These are phyloP conservation scores for Quercus robur DNA, from an alignment of 306 rosid genomes.

Conservation along the genomic window DNA sequence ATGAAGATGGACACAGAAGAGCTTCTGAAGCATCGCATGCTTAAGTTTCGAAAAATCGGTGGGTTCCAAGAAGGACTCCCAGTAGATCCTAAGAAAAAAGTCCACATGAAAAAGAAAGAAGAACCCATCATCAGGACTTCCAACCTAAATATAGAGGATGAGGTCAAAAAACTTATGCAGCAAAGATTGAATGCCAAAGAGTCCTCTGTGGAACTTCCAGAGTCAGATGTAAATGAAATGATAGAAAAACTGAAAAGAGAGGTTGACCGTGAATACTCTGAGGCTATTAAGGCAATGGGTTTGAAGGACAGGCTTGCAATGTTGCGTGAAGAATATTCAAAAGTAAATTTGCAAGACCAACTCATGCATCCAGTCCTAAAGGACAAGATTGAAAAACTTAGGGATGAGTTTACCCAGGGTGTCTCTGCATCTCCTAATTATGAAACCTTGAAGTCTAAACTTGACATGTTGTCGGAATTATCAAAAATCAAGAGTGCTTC, in stretches of 20 bases:
- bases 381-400: conserved; percentile 59
- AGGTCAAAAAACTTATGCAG: conserved; percentile 57
- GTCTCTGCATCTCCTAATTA: conserved; percentile 61
- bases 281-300: conserved; percentile 61
- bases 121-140: conserved; percentile 30
- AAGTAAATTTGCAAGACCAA: conserved; percentile 45
- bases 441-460: conserved; percentile 47
- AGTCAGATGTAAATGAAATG: conserved; percentile 43
- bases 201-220: conserved; percentile 43
- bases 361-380: conserved; percentile 46
- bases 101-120: conserved; percentile 74
- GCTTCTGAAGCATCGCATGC: conserved; percentile 64
- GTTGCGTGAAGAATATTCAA: conserved; percentile 51
- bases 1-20: conserved; percentile 52
- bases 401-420: conserved; percentile 48
- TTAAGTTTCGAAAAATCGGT: conserved; percentile 81
- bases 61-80: conserved; percentile 77
- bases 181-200: conserved; percentile 41
- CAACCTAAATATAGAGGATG: conserved; percentile 42
- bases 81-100: conserved; percentile 53
- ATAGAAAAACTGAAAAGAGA: conserved; percentile 57
- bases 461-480: conserved; percentile 58
- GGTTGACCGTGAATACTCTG: conserved; percentile 54
- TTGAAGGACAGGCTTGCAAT: conserved; percentile 47
- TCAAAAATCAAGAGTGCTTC: conserved; percentile 43